Evolutionary conservation across 768 basidiomycete species (phyloP), one percentile per base, ranked within the genome.

Genomic region (Dendrothele bispora): DNA sequence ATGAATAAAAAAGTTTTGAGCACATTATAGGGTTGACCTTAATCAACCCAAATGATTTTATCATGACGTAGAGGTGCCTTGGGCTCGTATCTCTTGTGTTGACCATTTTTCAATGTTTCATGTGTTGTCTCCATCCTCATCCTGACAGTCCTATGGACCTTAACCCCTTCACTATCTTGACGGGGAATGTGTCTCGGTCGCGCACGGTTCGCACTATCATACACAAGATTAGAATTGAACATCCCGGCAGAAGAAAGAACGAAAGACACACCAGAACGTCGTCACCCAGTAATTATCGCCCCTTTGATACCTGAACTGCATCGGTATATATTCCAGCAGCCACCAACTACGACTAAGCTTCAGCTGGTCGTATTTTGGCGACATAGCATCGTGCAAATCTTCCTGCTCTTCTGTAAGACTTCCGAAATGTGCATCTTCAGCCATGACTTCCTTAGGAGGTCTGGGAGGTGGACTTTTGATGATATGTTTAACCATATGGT

Each of bases 351-450:
- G 66, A 25, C 63, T 54, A 1, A 78, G 40, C 34, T 55, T 52
- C 21, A 90, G 69, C 58, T 86, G 77, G 58, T 90, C 87, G 52
- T 83, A 84, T 2, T 70, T 61, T 0, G 77, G 80, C 27, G 71
- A 67, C 12, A 84, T 45, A 4, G 80, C 78, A 54, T 89, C 88
- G 3, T 62, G 59, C 26, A 85, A 52, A 26, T 89, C 86, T 51
- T 87, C 83, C 12, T 78, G 73, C 55, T 86, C 86, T 57, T 88
- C 79, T 24, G 60, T 67, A 54, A 70, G 25, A 7, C 18, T 25
- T n/a, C 15, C 58, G 42, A 18, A 44, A 20, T 46, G 36, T 14
- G 56, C 38, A 11, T 17, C 37, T n/a, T 32, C 21, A 24, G 37
- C 32, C 3, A 4, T 7, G 14, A 15, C 20, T 10, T 56, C 49